These are phyloP conservation scores for Cynara cardunculus DNA, from an alignment of 129 eudicot species.

Conservation along the genomic window DNA sequence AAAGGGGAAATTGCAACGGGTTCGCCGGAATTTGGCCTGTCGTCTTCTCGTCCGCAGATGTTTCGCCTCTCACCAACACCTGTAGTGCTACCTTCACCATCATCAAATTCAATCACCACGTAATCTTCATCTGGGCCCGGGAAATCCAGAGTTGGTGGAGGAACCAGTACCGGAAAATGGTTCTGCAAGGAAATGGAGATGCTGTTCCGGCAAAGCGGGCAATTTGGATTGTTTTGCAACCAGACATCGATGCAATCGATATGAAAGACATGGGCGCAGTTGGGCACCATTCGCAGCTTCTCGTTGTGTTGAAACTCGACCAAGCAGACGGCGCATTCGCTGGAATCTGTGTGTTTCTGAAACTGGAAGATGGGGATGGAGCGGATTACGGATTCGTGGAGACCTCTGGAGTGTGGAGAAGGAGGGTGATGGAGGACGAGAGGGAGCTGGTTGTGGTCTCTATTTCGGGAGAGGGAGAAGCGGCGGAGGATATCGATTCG, in stretches of 20 bases:
- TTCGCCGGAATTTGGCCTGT: background rate
- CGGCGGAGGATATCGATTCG: slow-evolving; percentile 62
- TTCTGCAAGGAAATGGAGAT: slow-evolving; percentile 39
- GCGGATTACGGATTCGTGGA: slow-evolving; percentile 69
- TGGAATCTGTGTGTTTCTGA: slow-evolving; percentile 24
- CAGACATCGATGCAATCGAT: slow-evolving; percentile 92
- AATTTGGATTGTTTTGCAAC: slow-evolving; percentile 83
- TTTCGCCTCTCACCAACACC: slow-evolving; percentile 28
- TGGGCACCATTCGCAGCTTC: slow-evolving; percentile 68
- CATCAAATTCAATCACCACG: slow-evolving; percentile 63
- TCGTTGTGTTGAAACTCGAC: slow-evolving; percentile 70
- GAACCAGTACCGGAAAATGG: slow-evolving; percentile 1
- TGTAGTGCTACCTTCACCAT: slow-evolving; percentile 2
- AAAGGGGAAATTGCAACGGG: slow-evolving; percentile 7
- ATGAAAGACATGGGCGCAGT: slow-evolving; percentile 82
- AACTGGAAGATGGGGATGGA: slow-evolving; percentile 66
- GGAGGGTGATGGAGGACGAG: slow-evolving; percentile 26
- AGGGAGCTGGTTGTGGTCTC: slow-evolving; percentile 10
- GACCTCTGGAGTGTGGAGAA: slow-evolving; percentile 44
- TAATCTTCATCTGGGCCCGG: slow-evolving; percentile 55
- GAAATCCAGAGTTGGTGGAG: slow-evolving; percentile 29
- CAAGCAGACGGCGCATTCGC: slow-evolving; percentile 80
- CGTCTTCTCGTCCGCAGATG: slow-evolving; percentile 16
- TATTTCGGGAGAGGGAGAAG: slow-evolving; percentile 53
- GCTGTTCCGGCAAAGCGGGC: slow-evolving; percentile 85